Evolutionary conservation across 2,329 filamentous ascomycete species (phyloP).

Genomic region (Hortaea sp.): DNA sequence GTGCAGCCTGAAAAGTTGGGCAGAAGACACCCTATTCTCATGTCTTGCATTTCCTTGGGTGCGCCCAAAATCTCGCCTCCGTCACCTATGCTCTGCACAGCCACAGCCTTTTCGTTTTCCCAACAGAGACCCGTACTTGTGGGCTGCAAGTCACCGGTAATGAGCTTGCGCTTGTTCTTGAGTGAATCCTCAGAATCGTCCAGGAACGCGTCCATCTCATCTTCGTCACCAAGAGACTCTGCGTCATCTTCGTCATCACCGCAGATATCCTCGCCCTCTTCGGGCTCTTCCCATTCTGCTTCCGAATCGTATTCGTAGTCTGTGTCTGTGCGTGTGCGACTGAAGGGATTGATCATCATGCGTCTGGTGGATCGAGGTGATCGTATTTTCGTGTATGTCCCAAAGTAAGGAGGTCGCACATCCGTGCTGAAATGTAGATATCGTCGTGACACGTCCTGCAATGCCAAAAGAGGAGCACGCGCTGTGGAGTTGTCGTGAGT

Average conservation of each 20-base stretch:
- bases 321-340: slow-evolving; percentile 48
- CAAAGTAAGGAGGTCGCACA: slow-evolving; percentile 58
- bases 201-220: slow-evolving; percentile 82
- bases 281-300: slow-evolving; percentile 69
- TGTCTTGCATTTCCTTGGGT: slow-evolving; percentile 7
- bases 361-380: slow-evolving; percentile 34
- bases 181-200: slow-evolving; percentile 68
- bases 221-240: slow-evolving; percentile 64
- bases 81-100: slow-evolving; percentile 36
- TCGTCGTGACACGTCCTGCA: slow-evolving; percentile 49
- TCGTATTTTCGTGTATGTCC: slow-evolving; percentile 57
- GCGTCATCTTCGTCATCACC: slow-evolving; percentile 58
- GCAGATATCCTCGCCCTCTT: slow-evolving; percentile 55
- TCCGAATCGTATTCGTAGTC: slow-evolving; percentile 83
- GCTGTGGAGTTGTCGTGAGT: slow-evolving; percentile 22
- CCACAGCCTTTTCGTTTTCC: slow-evolving; percentile 50
- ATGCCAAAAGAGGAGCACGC: slow-evolving; percentile 11
- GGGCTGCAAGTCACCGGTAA: slow-evolving; percentile 62
- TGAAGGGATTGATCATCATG: slow-evolving; percentile 44
- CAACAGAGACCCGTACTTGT: slow-evolving; percentile 75
- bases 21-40: slow-evolving; percentile 21
- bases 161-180: slow-evolving; percentile 47
- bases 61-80: slow-evolving; percentile 3
- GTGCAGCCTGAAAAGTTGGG: slow-evolving; percentile 32
- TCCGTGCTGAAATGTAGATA: slow-evolving; percentile 52